Percentiles rank a stretch among this genome's conserved stretches.
Evolutionary conservation across 2,329 filamentous ascomycete genomes (phyloP).

Genomic region (Samsoniella hepiali): DNA sequence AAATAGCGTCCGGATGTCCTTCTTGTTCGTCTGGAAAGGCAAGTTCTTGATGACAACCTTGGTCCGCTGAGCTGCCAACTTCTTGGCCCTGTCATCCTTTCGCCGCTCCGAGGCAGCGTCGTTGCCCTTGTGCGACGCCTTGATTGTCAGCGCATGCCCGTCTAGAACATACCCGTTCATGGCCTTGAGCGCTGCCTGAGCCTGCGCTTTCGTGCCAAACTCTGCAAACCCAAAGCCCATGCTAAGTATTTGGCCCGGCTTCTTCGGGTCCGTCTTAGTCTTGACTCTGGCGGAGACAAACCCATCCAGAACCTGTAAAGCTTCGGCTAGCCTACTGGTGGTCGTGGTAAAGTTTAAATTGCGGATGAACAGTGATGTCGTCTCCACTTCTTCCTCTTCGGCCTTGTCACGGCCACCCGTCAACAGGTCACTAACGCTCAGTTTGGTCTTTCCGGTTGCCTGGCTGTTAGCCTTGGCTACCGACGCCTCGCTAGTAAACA

Average conservation of each 20-base stretch:
- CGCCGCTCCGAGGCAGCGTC: constrained; percentile 86
- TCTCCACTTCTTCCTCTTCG: constrained; percentile 55
- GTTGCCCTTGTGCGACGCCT: constrained; percentile 79
- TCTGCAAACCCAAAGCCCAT: constrained; percentile 98
- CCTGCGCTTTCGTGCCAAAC: constrained; percentile 74
- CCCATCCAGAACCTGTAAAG: constrained; percentile 78
- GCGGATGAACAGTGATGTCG: constrained; percentile 84
- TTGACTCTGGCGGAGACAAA: constrained; percentile 89
- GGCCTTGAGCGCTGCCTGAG: constrained; percentile 73
- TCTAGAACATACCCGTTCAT: constrained; percentile 91
- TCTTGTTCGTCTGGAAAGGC: constrained; percentile 92
- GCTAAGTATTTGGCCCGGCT: constrained; percentile 79
- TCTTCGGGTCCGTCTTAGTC: constrained; percentile 90
- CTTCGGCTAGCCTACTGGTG: constrained; percentile 68
- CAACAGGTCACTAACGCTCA: constrained; percentile 67
- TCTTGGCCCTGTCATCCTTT: constrained; percentile 79
- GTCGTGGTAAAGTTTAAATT: constrained; percentile 93
- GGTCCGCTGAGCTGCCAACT: constrained; percentile 69
- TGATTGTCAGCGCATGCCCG: constrained; percentile 79
- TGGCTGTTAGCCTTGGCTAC: constrained; percentile 33
- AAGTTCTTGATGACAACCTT: constrained; percentile 99
- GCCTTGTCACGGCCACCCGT: constrained; percentile 48
- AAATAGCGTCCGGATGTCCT: constrained; percentile 83
- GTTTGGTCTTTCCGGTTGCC: constrained; percentile 52
- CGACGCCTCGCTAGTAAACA: constrained; percentile 53